Conservation (phyloP, 257 asterid species). For the Solanum sejunctum region DNA sequence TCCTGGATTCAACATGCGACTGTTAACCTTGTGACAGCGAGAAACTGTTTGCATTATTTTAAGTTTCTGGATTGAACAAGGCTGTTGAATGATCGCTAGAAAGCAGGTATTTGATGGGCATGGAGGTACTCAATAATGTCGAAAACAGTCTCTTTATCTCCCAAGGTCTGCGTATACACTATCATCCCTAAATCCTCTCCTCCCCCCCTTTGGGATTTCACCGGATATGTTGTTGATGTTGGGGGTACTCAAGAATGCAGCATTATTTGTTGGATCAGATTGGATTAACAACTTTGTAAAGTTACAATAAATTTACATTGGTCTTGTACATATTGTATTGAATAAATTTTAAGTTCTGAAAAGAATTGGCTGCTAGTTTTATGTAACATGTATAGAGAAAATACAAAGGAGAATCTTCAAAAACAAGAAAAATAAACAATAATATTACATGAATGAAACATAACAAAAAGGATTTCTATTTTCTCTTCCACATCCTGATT, state of each 20-base stretch:
- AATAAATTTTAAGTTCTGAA: neutral
- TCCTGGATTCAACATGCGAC: too few relatives aligned
- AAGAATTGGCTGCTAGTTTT: neutral
- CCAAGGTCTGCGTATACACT: slow-evolving; percentile 13
- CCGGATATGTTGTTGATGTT: slow-evolving; percentile 50
- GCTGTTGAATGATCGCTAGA: too few relatives aligned
- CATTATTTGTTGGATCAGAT: slow-evolving; percentile 22
- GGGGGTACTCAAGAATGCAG: slow-evolving; percentile 79
- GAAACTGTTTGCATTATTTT: neutral
- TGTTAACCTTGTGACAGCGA: too few relatives aligned
- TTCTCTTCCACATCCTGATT: slow-evolving; percentile 33
- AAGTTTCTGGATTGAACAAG: neutral
- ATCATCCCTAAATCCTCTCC: too few relatives aligned
- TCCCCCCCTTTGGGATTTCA: too few relatives aligned
- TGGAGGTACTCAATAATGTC: slow-evolving; percentile 13
- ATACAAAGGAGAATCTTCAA: neutral
- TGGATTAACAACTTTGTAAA: neutral
- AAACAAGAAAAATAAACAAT: neutral
- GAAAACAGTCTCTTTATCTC: neutral
- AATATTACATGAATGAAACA: neutral
- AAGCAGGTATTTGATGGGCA: slow-evolving; percentile 92
- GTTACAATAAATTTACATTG: neutral
- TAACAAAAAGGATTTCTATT: neutral
- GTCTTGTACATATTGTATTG: neutral
- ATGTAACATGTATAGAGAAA: neutral